Evolutionary conservation across 768 basidiomycete genomes (phyloP), one percentile per base, ranked within the genome.

Genomic region (Suillus weaverae): DNA sequence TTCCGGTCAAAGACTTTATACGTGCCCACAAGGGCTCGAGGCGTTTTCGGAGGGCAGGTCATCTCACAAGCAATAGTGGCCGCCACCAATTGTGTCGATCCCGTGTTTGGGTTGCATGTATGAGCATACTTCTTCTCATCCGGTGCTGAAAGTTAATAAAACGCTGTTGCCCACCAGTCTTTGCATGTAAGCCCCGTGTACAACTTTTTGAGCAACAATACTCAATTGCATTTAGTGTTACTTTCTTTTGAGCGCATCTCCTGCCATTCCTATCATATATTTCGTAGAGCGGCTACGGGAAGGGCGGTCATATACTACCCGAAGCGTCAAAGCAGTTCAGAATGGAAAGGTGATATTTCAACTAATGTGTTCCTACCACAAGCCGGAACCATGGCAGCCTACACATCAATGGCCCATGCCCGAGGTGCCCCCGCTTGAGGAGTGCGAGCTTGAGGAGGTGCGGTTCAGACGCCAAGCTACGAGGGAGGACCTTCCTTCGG

Each of bases 21-120:
- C 80, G 55, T 86, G n/a, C 92, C 90, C 0, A 67, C 74, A 9
- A 77, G 81, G 20, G 83, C 84, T 18, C 81, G 93, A 56, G 92
- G 92, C 18, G 92, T 92, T 16, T 95, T 92, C 70, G 93, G 94
- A 66, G 93, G 93, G 79, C 92, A 94, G 76, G 93, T 95, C 64
- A 93, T 95, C 68, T 92, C 90, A 43, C 93, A 95, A 71, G 94
- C 92, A 5, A 78, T 95, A 35, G 89, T 92, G 14, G 85, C 91
- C 3, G 93, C 93, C 1, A 92, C 91, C 16, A 89, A 87, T 65
- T 86, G 87, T 61, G 90, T 95, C 0, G 79, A 86, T 51, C 80
- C 86, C 13, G 81, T 77, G 18, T 92, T 84, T 74, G 84, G 83
- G 32, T 76, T 93, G 36, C 91, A 95, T 78, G 92, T 93, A 71